Evolutionary conservation across 1,284 basidiomycete species (phyloP).

Genomic region (Takashimella tepidaria): DNA sequence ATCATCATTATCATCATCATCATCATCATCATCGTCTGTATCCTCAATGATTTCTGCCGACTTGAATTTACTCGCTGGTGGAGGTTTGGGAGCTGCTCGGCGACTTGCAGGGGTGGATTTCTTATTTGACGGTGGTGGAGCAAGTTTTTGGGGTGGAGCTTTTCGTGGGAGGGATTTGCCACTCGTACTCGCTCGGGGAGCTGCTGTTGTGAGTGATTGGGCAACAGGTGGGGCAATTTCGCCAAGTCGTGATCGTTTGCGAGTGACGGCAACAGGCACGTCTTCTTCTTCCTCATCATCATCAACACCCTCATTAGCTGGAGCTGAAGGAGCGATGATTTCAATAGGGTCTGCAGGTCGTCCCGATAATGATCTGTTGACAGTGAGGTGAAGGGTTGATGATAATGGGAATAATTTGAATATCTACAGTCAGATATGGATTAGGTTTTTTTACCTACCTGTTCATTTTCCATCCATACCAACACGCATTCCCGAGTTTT

Average conservation of each 20-base stretch:
- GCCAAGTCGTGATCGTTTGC: neutral
- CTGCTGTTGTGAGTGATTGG: neutral
- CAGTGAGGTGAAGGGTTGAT: constrained; percentile 29
- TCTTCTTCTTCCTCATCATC: neutral
- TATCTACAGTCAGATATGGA: constrained; percentile 12
- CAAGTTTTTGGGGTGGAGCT: constrained; percentile 13
- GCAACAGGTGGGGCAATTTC: constrained; percentile 4
- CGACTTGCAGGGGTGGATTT: constrained; percentile 6
- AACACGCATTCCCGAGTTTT: constrained; percentile 41
- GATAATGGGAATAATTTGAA: constrained; percentile 32
- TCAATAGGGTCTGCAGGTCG: constrained; percentile 4
- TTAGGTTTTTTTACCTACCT: constrained; percentile 18
- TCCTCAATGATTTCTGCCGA: constrained; percentile 41
- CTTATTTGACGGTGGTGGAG: constrained; percentile 2
- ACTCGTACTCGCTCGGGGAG: constrained; percentile 7
- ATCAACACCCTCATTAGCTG: neutral
- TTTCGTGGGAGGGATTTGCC: constrained; percentile 19
- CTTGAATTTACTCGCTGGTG: constrained; percentile 30
- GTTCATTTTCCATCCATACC: constrained; percentile 27
- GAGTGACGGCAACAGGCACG: neutral
- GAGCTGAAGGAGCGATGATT: neutral
- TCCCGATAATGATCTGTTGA: constrained; percentile 26
- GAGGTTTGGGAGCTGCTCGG: neutral
- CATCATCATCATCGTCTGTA: constrained; percentile 32
- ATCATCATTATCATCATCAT: constrained; percentile 16